Evolutionary conservation across 768 basidiomycete genomes (phyloP), one percentile per base, ranked within the genome.

Genomic region (Lactifluus pinguis): DNA sequence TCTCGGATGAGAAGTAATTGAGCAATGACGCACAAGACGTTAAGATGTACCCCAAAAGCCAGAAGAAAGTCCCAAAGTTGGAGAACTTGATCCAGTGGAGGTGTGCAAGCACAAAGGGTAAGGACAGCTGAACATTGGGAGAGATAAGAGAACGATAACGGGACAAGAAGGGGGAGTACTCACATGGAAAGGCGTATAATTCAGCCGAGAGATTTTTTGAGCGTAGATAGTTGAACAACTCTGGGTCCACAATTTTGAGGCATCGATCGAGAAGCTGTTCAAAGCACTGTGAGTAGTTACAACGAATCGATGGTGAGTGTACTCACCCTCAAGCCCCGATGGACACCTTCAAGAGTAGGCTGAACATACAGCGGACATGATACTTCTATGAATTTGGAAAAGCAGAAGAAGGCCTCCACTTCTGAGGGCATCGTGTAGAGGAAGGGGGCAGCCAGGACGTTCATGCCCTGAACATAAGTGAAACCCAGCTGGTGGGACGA

Each of bases 401-500:
- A 98, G 73, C 92, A 97, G 63, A 87, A 94, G 73, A 98, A 99
- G 1, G 97, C 97, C 72, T 99, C 97, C n/a, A 98, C 74, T 72
- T 99, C 93, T 10, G 93, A 93, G 6, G 97, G 95, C 84, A 98
- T 90, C 11, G 90, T 92, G 70, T 97, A 99, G 32, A 99, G 80
- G 73, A 98, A 99, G 0, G 97, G 97, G 2, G 97, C 97, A 21
- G 95, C 93, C 39, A 99, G 84, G 51, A 98, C 97, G 71, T 99
- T 99, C 93, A 97, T 98, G 34, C 97, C 97, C 74, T 99, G 95
- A 9, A 99, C 95, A 68, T 98, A 99, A 34, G 91, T 93, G 73
- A 98, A 97, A 9, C 83, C 90, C 45, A 92, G 80, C 59, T 84
- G 85, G n/a, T 88, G 82, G 0, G 76, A 77, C 68, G 54, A 61